Evolutionary conservation across 2,329 filamentous ascomycete species (phyloP), one percentile per base, ranked within the genome.

Genomic region (Hymenoscyphus linearis): DNA sequence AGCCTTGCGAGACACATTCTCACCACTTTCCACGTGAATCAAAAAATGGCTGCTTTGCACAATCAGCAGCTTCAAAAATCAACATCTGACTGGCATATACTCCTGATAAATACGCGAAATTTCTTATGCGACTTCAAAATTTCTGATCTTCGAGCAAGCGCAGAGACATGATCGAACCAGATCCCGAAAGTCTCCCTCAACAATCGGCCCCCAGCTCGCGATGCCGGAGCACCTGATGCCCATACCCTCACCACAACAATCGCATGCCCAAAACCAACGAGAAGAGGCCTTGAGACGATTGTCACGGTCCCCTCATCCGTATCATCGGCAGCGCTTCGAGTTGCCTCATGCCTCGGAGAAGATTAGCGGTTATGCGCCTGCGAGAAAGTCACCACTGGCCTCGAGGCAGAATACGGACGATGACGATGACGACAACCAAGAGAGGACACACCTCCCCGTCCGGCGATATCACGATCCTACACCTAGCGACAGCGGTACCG

Each of bases 401-500:
- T 68, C 69, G 37, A 65, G 61, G 65, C 72, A 67, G 61, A 72
- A 60, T 55, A 68, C 62, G 26, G 67, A 67, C 65, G 56, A 58
- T 71, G 74, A 74, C 71, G 68, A 63, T 62, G 72, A 71, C 71
- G 74, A 74, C 71, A 68, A 63, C 62, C 69, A 63, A 62, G 65
- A 59, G 50, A 65, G 57, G 9, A 44, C 40, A 37, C 60, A 58
- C 16, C 56, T 63, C 60, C 53, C 68, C 66, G 50, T 60, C 54
- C 63, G 60, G 18, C 63, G 65, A 60, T 64, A 68, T 63, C 55
- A 67, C 62, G 66, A 70, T 61, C 64, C 82, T 1, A 82, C 85
- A 1, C 84, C 84, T 12, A 96, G 91, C 74, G 93, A 96, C 68
- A 96, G 92, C 73, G 93, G 93, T 26, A 96, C 93, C 18, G 93